Evolutionary conservation across 2,329 filamentous ascomycete genomes (phyloP).

Genomic region (Alternaria arbusti): DNA sequence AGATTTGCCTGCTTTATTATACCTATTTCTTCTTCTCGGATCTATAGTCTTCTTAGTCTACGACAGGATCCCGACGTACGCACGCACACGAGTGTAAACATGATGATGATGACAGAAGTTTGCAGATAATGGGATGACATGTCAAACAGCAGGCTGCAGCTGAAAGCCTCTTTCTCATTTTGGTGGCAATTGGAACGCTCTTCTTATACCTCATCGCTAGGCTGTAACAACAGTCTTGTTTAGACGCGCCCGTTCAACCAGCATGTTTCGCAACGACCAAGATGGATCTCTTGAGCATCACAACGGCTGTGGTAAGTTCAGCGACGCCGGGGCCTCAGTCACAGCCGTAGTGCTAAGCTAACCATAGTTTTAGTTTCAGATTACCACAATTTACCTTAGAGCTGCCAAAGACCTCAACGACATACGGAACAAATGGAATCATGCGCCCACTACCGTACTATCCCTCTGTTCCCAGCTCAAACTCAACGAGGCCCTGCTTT

Average conservation of each 20-base stretch:
- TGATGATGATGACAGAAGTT: not conserved
- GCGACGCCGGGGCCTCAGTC: too few relatives aligned
- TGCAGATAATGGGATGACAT: not conserved
- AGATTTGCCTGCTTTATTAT: too few relatives aligned
- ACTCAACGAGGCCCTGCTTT: not conserved
- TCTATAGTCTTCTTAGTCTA: not conserved
- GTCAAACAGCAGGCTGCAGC: not conserved
- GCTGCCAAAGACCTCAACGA: not conserved
- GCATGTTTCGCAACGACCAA: not conserved
- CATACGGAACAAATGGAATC: not conserved
- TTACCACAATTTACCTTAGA: not conserved
- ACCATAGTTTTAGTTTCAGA: not conserved
- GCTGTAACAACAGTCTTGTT: not conserved
- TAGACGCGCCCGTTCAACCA: not conserved
- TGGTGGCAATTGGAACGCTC: not conserved
- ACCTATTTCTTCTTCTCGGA: too few relatives aligned
- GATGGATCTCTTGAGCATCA: not conserved
- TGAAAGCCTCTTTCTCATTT: not conserved
- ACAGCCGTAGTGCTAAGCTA: not conserved
- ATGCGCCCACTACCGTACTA: not conserved
- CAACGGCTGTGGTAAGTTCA: not conserved
- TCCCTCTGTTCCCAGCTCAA: not conserved
- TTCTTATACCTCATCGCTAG: not conserved
- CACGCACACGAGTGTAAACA: fast-evolving
- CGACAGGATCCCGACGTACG: not conserved